Conservation (phyloP, 2,329 filamentous ascomycete genomes). For the Escovopsis weberi region DNA sequence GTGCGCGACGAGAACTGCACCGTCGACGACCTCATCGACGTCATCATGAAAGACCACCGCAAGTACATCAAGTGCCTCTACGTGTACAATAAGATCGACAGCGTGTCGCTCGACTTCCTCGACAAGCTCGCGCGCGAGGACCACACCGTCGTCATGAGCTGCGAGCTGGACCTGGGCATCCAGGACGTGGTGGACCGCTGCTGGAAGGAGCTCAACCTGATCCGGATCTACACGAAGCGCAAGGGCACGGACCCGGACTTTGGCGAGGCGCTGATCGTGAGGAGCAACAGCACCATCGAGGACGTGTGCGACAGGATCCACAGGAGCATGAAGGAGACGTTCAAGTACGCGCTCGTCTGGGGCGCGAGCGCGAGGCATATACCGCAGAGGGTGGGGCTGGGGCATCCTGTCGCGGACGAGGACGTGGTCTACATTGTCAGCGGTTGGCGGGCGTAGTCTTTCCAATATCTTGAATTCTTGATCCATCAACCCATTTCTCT, state of each 20-base stretch:
- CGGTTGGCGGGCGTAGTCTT: conserved; percentile 42
- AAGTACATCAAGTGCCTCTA: conserved; percentile 95
- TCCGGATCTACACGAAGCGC: conserved; percentile 91
- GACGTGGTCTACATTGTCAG: conserved; percentile 56
- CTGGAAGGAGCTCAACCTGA: conserved; percentile 83
- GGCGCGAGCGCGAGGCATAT: conserved; percentile 90
- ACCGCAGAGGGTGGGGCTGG: conserved; percentile 79
- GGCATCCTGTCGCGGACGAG: conserved; percentile 61
- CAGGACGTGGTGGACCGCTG: conserved; percentile 87
- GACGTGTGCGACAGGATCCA: conserved; percentile 96
- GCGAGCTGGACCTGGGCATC: conserved; percentile 87
- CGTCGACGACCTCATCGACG: conserved; percentile 96
- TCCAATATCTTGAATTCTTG: too few species aligned
- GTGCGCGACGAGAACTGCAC: conserved; percentile 90
- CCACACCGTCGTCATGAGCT: conserved; percentile 92
- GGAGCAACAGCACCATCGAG: conserved; percentile 77
- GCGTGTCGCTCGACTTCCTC: conserved; percentile 82
- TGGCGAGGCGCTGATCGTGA: conserved; percentile 79
- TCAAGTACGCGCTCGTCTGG: conserved; percentile 98
- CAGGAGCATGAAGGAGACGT: conserved; percentile 88
- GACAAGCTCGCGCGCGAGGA: conserved; percentile 86
- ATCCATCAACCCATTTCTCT: too few species aligned
- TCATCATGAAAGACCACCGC: conserved; percentile 97
- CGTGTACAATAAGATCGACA: conserved; percentile 99
- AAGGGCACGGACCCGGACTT: conserved; percentile 88